These are phyloP conservation scores for Pinus taeda DNA, from an alignment of 75 land plant genomes.

Conservation along the genomic window DNA sequence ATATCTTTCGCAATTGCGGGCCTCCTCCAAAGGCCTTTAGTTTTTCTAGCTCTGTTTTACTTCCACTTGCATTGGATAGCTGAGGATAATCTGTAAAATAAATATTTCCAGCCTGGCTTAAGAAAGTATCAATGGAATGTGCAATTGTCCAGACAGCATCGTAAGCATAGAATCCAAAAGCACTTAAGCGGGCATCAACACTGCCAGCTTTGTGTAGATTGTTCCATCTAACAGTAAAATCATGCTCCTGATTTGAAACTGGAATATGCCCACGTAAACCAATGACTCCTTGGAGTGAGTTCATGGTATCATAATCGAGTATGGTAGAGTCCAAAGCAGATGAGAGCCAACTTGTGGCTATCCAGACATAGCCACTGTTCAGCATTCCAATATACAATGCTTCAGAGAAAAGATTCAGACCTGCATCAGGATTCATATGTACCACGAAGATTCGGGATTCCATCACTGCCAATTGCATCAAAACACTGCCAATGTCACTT, in stretches of 20 bases:
- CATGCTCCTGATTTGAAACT: constrained; percentile 30
- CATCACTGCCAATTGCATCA: constrained; percentile 47
- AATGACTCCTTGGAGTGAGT: constrained; percentile 60
- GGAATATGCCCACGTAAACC: constrained; percentile 62
- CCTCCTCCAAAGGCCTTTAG: constrained; percentile 34
- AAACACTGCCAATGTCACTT: constrained; percentile 24
- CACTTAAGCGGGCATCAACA: constrained; percentile 19
- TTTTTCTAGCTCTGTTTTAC: constrained; percentile 14
- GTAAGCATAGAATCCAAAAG: constrained; percentile 58
- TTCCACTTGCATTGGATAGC: constrained; percentile 8
- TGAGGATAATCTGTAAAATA: constrained; percentile 17
- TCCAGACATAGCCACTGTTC: constrained; percentile 76
- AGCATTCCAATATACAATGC: constrained; percentile 64
- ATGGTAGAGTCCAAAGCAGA: constrained; percentile 30
- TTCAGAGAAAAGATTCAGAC: constrained; percentile 43
- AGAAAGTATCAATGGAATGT: constrained; percentile 20
- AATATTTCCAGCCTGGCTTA: constrained; percentile 14
- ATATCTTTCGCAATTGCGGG: not conserved
- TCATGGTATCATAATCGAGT: constrained; percentile 17
- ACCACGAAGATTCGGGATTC: constrained; percentile 72
- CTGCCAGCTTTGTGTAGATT: constrained; percentile 12
- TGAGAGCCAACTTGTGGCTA: constrained; percentile 71
- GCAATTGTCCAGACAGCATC: constrained; percentile 44
- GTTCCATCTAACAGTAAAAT: constrained; percentile 47
- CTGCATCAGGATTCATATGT: constrained; percentile 72